phyloP scores from a whole-genome alignment of 768 basidiomycete genomes.

The Tricholoma saponaceum region DNA sequence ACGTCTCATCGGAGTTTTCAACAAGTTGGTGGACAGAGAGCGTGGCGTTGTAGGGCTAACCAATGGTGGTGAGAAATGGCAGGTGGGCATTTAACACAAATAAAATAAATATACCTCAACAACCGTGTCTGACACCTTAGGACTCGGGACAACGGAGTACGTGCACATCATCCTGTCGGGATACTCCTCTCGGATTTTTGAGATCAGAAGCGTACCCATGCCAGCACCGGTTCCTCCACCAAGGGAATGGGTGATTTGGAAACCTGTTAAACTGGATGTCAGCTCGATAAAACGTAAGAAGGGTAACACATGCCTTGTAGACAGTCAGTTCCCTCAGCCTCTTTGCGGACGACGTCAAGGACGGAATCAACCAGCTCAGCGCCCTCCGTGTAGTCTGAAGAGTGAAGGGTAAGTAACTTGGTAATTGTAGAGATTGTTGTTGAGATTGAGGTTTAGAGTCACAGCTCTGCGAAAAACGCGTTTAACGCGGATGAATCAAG shows the following conservation, averaged over 20 bases:
- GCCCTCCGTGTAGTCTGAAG: conserved; percentile 84
- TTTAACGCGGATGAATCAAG: conserved; percentile 11
- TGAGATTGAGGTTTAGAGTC: background rate
- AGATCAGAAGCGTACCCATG: conserved; percentile 99
- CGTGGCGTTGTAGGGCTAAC: conserved; percentile 94
- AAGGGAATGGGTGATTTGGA: conserved; percentile 98
- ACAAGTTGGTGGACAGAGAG: conserved; percentile 98
- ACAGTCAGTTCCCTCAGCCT: conserved; percentile 96
- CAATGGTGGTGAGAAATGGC: background rate
- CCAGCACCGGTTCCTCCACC: conserved; percentile 99
- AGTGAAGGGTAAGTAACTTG: background rate
- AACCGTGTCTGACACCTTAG: conserved; percentile 98
- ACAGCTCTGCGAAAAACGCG: conserved; percentile 12
- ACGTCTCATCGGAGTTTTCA: conserved; percentile 99
- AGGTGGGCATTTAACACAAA: background rate
- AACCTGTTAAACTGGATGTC: conserved; percentile 47
- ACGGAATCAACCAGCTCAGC: conserved; percentile 99
- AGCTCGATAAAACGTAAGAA: conserved; percentile 4
- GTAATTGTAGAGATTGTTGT: background rate
- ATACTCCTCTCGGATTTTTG: conserved; percentile 98
- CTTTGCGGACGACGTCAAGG: conserved; percentile 97
- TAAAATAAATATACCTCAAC: conserved; percentile 62
- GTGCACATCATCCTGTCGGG: conserved; percentile 99
- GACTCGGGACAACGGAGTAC: conserved; percentile 96
- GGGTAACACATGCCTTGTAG: conserved; percentile 75